Percentiles rank a stretch among this genome's conserved stretches.
Conservation (phyloP, 2,329 filamentous ascomycete species). For the Fusarium sp. region DNA sequence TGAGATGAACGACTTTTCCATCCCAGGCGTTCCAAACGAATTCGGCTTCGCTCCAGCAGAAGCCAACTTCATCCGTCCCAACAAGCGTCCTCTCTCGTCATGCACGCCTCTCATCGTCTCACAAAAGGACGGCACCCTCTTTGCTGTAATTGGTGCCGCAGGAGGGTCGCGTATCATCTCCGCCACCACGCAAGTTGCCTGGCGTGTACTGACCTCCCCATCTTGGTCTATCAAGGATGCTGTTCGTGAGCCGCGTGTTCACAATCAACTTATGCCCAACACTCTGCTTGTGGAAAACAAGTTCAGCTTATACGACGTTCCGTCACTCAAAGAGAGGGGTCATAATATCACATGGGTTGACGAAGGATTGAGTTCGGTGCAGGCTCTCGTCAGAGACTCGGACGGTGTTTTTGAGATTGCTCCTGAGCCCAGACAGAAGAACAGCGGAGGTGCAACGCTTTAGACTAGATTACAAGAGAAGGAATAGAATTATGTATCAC, state of each 20-base stretch:
- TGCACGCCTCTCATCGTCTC: conserved; percentile 84
- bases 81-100: conserved; percentile 86
- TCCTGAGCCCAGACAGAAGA: conserved; percentile 78
- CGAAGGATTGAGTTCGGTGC: conserved; percentile 74
- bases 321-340: conserved; percentile 71
- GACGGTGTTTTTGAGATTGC: conserved; percentile 83
- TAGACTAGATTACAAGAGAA: conserved; percentile 41
- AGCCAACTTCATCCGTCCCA: conserved; percentile 83
- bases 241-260: conserved; percentile 75
- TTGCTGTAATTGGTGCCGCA: conserved; percentile 78
- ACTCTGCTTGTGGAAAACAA: conserved; percentile 73
- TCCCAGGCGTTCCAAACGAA: conserved; percentile 79
- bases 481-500: background rate
- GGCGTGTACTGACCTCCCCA: conserved; percentile 74
- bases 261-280: conserved; percentile 86
- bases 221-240: conserved; percentile 71
- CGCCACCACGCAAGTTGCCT: conserved; percentile 78
- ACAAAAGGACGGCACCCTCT: conserved; percentile 71
- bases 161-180: conserved; percentile 89
- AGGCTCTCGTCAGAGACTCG: conserved; percentile 65
- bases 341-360: conserved; percentile 80
- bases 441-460: conserved; percentile 72
- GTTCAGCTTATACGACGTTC: conserved; percentile 73
- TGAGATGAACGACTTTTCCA: conserved; percentile 85
- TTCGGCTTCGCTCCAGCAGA: conserved; percentile 87